These are phyloP conservation scores for Tylopilus plumbeoviolaceoides DNA, from an alignment of 768 basidiomycete genomes.

Conservation along the genomic window DNA sequence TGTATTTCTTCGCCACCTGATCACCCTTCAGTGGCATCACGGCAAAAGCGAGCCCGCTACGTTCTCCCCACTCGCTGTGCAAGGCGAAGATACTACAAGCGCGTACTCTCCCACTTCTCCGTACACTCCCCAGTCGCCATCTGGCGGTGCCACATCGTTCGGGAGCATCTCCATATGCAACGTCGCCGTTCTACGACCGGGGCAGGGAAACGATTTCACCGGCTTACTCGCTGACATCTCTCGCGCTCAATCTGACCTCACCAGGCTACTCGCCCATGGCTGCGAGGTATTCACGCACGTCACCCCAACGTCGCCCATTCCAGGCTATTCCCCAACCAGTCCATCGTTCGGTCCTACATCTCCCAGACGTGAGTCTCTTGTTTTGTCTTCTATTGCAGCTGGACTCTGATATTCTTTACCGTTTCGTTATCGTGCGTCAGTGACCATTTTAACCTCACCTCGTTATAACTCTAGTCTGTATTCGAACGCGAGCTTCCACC, in stretches of 20 bases:
- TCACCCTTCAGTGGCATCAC: no score
- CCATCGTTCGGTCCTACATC: constrained; percentile 90
- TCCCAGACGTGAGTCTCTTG: constrained; percentile 66
- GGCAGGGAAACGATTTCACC: constrained; percentile 71
- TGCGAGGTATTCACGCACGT: constrained; percentile 80
- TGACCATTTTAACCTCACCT: constrained; percentile 14
- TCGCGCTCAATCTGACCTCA: constrained; percentile 75
- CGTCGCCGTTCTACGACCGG: constrained; percentile 75
- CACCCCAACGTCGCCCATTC: constrained; percentile 83
- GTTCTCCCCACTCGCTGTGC: constrained; percentile 90
- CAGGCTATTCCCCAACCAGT: constrained; percentile 84
- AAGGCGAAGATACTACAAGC: constrained; percentile 75
- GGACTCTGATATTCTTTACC: constrained; percentile 1
- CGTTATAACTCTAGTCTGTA: constrained; percentile 50
- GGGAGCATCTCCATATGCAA: constrained; percentile 74
- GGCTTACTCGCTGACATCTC: constrained; percentile 85
- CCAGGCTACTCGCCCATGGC: constrained; percentile 67
- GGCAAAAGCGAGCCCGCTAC: constrained; percentile 77
- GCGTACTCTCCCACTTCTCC: constrained; percentile 89
- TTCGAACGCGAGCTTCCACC: background rate
- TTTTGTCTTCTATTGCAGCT: background rate
- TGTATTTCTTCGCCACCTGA: no score
- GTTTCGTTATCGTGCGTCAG: constrained; percentile 13
- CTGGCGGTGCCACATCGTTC: constrained; percentile 74
- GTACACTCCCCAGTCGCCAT: constrained; percentile 82